A percentile compares a stretch with the other conserved stretches of the same genome.
Evolutionary conservation across 2,329 filamentous ascomycete species (phyloP).

Genomic region (Ceratocystis smalleyi): DNA sequence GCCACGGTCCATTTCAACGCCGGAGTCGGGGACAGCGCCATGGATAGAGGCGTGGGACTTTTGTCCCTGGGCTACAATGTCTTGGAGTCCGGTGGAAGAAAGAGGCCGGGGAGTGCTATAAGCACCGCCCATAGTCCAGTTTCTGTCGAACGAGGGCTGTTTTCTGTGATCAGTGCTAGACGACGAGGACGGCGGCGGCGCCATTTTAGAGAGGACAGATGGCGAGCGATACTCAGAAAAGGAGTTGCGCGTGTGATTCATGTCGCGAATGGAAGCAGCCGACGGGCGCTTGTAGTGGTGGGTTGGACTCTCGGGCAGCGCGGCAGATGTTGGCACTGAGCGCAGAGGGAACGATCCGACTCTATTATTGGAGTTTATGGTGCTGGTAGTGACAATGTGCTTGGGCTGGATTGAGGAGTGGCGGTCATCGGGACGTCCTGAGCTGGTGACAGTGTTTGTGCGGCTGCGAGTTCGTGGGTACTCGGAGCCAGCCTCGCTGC

Average conservation of each 20-base stretch:
- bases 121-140: constrained; percentile 49
- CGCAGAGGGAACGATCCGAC: constrained; percentile 22
- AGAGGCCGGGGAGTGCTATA: constrained; percentile 28
- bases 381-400: constrained; percentile 32
- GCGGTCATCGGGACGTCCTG: constrained; percentile 29
- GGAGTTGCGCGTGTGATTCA: constrained; percentile 55
- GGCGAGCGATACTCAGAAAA: constrained; percentile 32
- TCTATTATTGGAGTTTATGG: constrained; percentile 34
- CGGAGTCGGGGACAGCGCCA: constrained; percentile 30
- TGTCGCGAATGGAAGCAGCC: constrained; percentile 63
- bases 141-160: constrained; percentile 53
- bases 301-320: constrained; percentile 31
- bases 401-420: constrained; percentile 33
- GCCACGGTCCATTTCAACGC: constrained; percentile 60
- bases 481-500: constrained; percentile 44
- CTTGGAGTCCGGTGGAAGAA: constrained; percentile 38
- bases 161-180: constrained; percentile 36
- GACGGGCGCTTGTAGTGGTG: constrained; percentile 45
- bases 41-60: constrained; percentile 20
- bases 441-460: constrained; percentile 41
- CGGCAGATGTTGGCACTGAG: constrained; percentile 16
- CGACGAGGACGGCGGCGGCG: constrained; percentile 23
- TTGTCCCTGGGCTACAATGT: constrained; percentile 21
- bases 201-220: constrained; percentile 72
- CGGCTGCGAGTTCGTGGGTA: constrained; percentile 34